Percentiles rank a stretch among this genome's conserved stretches.
These are phyloP conservation scores for Mallotus japonicus DNA, from an alignment of 441 rosid species.

Conservation along the genomic window DNA sequence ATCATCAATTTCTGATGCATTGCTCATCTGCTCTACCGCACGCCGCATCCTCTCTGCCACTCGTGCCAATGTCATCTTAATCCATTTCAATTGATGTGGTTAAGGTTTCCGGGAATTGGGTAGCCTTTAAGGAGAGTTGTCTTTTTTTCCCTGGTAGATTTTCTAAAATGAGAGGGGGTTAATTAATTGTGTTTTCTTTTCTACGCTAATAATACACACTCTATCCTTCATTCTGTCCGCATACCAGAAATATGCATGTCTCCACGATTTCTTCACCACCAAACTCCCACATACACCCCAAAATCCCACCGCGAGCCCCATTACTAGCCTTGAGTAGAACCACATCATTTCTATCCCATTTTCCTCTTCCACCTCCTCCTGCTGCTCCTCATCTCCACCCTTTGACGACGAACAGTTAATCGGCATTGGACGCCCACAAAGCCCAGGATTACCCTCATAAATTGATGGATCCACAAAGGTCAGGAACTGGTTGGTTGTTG, in stretches of 20 bases:
- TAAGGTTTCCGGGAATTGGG: too few relatives aligned
- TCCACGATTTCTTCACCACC: not conserved
- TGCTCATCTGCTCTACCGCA: too few relatives aligned
- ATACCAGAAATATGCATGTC: not conserved
- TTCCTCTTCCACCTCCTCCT: not conserved
- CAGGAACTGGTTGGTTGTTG: conserved; percentile 13
- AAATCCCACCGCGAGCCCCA: not conserved
- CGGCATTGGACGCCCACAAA: conserved; percentile 8
- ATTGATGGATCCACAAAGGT: conserved; percentile 17
- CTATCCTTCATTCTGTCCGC: not conserved
- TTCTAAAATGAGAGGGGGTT: too few relatives aligned
- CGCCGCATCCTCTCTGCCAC: too few relatives aligned
- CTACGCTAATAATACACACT: not conserved
- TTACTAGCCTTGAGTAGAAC: not conserved
- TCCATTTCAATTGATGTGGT: too few relatives aligned
- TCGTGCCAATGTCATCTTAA: too few relatives aligned
- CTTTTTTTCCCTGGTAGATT: too few relatives aligned
- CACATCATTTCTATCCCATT: conserved; percentile 1
- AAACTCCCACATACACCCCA: not conserved
- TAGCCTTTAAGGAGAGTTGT: too few relatives aligned
- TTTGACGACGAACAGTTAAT: not conserved
- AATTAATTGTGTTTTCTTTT: too few relatives aligned
- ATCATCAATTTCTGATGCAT: too few relatives aligned
- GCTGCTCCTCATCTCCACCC: not conserved
- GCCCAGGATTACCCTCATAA: not conserved